A percentile compares a stretch with the other conserved stretches of the same genome.
These are phyloP conservation scores for Albophoma yamanashiensis DNA, from an alignment of 2,329 filamentous ascomycete genomes.

Conservation along the genomic window DNA sequence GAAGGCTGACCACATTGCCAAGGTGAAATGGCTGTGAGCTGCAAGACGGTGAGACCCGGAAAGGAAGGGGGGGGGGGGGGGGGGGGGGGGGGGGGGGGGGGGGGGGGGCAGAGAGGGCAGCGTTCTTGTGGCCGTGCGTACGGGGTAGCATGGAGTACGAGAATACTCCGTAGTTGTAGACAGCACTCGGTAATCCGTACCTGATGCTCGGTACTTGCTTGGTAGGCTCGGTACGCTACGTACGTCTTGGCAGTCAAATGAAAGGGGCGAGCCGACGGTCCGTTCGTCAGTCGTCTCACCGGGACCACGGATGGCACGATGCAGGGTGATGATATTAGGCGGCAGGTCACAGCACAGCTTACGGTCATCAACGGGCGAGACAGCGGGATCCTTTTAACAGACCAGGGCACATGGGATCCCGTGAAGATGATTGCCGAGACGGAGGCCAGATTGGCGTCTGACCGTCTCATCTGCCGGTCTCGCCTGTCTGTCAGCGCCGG, in stretches of 20 bases:
- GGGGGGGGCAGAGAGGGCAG: no score
- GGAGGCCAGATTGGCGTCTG: not conserved
- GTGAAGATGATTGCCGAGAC: not conserved
- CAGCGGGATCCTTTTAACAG: not conserved
- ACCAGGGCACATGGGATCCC: not conserved
- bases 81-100: no score
- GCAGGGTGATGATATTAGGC: not conserved
- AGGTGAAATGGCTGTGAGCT: constrained; percentile 70
- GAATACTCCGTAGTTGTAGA: no score
- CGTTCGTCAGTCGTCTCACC: not conserved
- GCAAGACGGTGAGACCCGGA: constrained; percentile 14
- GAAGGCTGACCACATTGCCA: constrained; percentile 85
- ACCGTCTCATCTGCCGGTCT: not conserved
- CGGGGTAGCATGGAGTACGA: no score
- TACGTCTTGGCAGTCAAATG: not conserved
- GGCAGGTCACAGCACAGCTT: not conserved
- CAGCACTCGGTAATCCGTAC: not conserved
- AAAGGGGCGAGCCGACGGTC: not conserved
- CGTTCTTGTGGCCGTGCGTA: not conserved
- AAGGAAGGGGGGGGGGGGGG: no score
- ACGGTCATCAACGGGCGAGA: constrained; percentile 2
- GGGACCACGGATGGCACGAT: not conserved
- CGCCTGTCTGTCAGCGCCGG: not conserved
- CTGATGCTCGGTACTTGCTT: not conserved
- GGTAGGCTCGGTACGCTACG: not conserved